Percentiles rank a stretch among this genome's conserved stretches.
Conservation (phyloP, 805 yeast genomes). For the Yarrowia porcina region DNA sequence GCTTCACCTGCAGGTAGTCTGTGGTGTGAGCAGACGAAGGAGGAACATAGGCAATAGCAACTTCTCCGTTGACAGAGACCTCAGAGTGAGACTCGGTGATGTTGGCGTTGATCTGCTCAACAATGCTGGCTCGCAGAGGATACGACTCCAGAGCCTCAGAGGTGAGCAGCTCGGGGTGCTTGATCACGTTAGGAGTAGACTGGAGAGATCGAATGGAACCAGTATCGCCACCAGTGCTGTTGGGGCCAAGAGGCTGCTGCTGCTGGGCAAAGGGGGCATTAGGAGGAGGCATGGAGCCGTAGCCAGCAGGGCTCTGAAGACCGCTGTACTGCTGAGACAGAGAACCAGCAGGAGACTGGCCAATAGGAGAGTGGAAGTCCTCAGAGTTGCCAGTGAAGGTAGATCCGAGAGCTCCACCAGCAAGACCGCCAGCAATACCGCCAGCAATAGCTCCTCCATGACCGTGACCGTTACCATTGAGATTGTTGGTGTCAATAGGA, state of each 20-base stretch:
- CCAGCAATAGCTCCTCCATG: background rate
- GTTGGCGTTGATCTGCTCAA: constrained; percentile 78
- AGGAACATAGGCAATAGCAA: constrained; percentile 66
- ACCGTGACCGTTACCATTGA: constrained; percentile 6
- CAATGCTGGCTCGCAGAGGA: constrained; percentile 54
- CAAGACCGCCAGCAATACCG: background rate
- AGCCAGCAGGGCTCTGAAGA: background rate
- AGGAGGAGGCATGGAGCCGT: constrained; percentile 23
- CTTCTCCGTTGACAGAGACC: constrained; percentile 75
- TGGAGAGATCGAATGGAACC: constrained; percentile 32
- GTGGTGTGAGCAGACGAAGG: constrained; percentile 25
- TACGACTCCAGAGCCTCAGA: constrained; percentile 44
- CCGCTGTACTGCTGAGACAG: background rate
- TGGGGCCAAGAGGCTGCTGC: constrained; percentile 17
- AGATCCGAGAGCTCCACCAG: constrained; percentile 7
- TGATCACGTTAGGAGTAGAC: constrained; percentile 27
- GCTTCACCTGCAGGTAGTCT: background rate
- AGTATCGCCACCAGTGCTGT: constrained; percentile 29
- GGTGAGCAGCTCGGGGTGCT: constrained; percentile 36
- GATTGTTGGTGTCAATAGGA: background rate
- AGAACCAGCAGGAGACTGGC: background rate
- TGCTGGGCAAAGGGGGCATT: constrained; percentile 24
- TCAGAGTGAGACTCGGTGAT: constrained; percentile 65
- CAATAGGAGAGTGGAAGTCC: constrained; percentile 14
- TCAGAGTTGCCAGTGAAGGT: constrained; percentile 12